Evolutionary conservation across 768 basidiomycete genomes (phyloP), one percentile per base, ranked within the genome.

Genomic region (Boletus sp.): DNA sequence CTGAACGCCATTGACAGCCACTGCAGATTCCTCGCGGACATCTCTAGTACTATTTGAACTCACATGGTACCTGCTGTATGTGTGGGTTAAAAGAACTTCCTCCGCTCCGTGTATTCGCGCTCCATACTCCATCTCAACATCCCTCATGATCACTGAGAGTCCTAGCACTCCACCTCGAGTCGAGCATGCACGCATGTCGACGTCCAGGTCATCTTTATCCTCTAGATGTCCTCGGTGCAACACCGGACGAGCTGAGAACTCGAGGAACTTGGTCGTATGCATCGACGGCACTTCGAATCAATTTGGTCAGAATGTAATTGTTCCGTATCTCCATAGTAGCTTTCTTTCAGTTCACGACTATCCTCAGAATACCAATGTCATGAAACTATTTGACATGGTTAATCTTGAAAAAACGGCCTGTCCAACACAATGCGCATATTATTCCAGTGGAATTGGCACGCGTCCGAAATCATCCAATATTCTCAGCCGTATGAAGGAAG

Each of bases 211-310:
- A 12, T 52, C 54, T 28, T 41, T 50, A 4, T 17, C 28, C 15
- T 8, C 51, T 3, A 54, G 46, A 35, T 65, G 64, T 33, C 36
- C 35, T 20, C 59, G 54, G 37, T 60, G 61, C 57, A 62, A 54
- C 14, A 0, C 18, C 42, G 37, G 54, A 40, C 58, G 33, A 5
- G 58, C 46, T 8, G 54, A 33, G n/a, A 40, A 47, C 32, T 4
- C 39, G 47, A 59, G 67, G 56, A 68, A 68, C 50, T 52, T 68
- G 11, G 56, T 47, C n/a, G 47, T 47, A 11, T 47, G 47, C 32
- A 47, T 33, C 18, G 47, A 47, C 11, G 47, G 32, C 2, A 47
- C 47, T 3, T 30, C 30, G 10, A 47, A 47, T 8, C 32, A 33
- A 33, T 47, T 47, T 7, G 32, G 47, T 33, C 47, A 32, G 12